Conservation (phyloP, 257 asterid species). For the Mentha longifolia region DNA sequence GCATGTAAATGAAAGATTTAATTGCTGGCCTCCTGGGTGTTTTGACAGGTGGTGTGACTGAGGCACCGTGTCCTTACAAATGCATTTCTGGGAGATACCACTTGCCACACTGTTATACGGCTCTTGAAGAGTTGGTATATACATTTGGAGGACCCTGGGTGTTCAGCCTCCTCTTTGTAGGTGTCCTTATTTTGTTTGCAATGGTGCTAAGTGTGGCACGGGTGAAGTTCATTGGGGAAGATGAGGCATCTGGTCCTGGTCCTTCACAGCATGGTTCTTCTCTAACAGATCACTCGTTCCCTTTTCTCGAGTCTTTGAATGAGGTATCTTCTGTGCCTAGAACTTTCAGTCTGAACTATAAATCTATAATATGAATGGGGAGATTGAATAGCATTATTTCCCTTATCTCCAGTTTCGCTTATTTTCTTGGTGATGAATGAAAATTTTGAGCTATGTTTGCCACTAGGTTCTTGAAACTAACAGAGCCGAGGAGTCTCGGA, state of each 20-base stretch:
- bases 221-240: conserved; percentile 91
- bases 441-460: conserved; percentile 34
- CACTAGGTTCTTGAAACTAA: conserved; percentile 93
- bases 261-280: conserved; percentile 93
- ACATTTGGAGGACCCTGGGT: conserved; percentile 99
- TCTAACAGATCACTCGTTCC: conserved; percentile 93
- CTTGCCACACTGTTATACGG: conserved; percentile 96
- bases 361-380: conserved; percentile 11
- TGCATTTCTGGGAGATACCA: conserved; percentile 91
- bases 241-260: conserved; percentile 86
- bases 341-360: background rate
- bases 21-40: conserved; percentile 34
- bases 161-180: conserved; percentile 85
- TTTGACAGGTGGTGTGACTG: conserved; percentile 83
- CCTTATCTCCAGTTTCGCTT: conserved; percentile 22
- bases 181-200: conserved; percentile 84
- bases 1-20: conserved; percentile 19
- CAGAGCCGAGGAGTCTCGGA: conserved; percentile 97
- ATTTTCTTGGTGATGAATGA: conserved; percentile 26
- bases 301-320: conserved; percentile 94
- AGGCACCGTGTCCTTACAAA: conserved; percentile 90
- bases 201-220: conserved; percentile 97
- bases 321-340: conserved; percentile 58
- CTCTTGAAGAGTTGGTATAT: conserved; percentile 94
- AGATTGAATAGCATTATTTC: conserved; percentile 13